Evolutionary conservation across 495 filamentous ascomycete genomes (phyloP).

Genomic region (Thozetella sp.): DNA sequence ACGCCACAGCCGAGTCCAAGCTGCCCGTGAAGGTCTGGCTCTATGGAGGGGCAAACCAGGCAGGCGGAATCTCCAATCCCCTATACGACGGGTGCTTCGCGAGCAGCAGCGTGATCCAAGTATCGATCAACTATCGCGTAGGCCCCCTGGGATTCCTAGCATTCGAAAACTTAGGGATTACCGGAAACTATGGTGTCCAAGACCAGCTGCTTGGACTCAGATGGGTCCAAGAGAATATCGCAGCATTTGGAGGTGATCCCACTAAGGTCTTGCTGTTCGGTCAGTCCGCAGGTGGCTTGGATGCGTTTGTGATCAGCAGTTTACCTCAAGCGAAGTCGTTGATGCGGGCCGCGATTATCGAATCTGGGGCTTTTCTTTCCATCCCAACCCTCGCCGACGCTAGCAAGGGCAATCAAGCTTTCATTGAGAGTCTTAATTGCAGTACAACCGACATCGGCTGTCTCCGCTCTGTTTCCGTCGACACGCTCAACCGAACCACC

Average conservation of each 20-base stretch:
- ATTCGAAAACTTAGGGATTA: slow-evolving; percentile 65
- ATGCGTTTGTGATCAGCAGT: too few species aligned
- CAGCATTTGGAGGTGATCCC: slow-evolving; percentile 68
- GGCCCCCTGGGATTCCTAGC: slow-evolving; percentile 63
- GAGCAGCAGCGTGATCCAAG: slow-evolving; percentile 56
- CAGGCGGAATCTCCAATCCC: slow-evolving; percentile 36
- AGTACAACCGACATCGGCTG: too few species aligned
- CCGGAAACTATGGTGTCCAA: slow-evolving; percentile 60
- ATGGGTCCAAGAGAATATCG: slow-evolving; percentile 68
- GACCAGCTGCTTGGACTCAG: slow-evolving; percentile 68
- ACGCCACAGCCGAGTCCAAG: slow-evolving; percentile 51
- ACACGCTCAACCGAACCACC: too few species aligned
- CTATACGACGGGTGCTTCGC: slow-evolving; percentile 62
- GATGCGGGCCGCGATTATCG: too few species aligned
- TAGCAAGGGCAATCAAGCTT: too few species aligned
- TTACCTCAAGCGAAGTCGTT: too few species aligned
- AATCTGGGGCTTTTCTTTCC: too few species aligned
- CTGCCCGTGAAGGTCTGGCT: slow-evolving; percentile 77
- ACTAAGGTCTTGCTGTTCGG: slow-evolving; percentile 72
- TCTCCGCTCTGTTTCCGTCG: too few species aligned
- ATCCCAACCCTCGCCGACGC: too few species aligned
- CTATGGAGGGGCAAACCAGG: slow-evolving; percentile 72
- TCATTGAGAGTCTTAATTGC: too few species aligned
- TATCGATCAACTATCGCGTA: slow-evolving; percentile 64
- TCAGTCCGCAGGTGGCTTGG: slow-evolving; percentile 70